Conservation (phyloP, 1,284 basidiomycete species). For the Melanopsichium pennsylvanicum region DNA sequence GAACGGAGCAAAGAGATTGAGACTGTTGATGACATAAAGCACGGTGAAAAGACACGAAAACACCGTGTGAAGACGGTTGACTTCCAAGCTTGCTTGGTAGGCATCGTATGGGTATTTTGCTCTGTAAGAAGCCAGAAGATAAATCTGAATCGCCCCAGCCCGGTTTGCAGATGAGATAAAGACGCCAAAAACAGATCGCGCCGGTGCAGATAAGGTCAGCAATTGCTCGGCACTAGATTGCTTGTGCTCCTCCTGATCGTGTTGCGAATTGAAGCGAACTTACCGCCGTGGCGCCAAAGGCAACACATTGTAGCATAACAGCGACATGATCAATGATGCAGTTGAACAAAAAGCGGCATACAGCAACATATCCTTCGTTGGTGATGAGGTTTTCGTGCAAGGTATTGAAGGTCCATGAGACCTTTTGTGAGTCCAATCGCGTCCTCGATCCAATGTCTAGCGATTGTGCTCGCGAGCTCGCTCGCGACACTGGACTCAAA, state of each 20-base stretch:
- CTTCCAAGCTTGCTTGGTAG: background rate
- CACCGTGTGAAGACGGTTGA: conserved; percentile 3
- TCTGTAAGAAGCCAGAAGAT: background rate
- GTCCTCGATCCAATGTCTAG: conserved; percentile 5
- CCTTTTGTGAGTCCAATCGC: background rate
- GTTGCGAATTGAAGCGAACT: no score
- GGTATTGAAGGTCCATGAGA: background rate
- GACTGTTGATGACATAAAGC: conserved; percentile 20
- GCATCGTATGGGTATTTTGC: conserved; percentile 6
- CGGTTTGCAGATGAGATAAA: no score
- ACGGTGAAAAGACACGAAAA: conserved; percentile 13
- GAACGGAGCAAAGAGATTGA: conserved; percentile 37
- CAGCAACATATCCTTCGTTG: conserved; percentile 22
- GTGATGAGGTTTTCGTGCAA: conserved; percentile 19
- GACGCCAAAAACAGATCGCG: no score
- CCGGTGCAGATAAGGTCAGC: no score
- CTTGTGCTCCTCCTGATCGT: no score
- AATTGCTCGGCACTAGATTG: no score
- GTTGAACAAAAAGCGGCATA: conserved; percentile 33
- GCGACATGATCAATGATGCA: conserved; percentile 34
- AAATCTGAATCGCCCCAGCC: no score
- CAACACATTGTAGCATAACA: conserved; percentile 20
- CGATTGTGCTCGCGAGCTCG: background rate
- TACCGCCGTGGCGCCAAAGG: conserved; percentile 20
- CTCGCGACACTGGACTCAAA: no score